These are phyloP conservation scores for Ceratobasidium sp. DNA, from an alignment of 1,284 basidiomycete genomes.

Conservation along the genomic window DNA sequence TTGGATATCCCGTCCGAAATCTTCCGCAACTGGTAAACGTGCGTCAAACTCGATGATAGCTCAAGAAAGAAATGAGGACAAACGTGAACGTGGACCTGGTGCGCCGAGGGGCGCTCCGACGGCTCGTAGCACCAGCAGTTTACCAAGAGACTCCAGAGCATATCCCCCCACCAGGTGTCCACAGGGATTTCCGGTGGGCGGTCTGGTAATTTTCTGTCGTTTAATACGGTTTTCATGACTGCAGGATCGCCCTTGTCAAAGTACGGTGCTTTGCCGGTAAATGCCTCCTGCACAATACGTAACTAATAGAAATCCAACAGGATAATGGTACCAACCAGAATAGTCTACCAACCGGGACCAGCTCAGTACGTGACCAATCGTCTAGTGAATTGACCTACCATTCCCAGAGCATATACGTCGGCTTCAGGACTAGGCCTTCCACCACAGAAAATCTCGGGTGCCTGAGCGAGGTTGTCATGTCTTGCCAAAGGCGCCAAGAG, in stretches of 20 bases:
- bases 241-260: neutral
- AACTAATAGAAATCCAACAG: too few relatives aligned
- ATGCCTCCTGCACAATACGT: neutral
- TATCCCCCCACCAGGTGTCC: neutral
- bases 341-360: neutral
- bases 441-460: neutral
- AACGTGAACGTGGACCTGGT: too few relatives aligned
- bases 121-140: constrained; percentile 1
- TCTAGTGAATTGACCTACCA: neutral
- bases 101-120: neutral
- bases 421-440: neutral
- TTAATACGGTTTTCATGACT: neutral
- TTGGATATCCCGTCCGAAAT: too few relatives aligned
- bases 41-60: too few relatives aligned
- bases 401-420: constrained; percentile 17
- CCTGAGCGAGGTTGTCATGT: neutral
- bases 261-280: too few relatives aligned
- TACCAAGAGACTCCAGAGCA: neutral
- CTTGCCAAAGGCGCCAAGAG: neutral
- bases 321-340: neutral
- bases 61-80: too few relatives aligned
- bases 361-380: neutral
- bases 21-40: too few relatives aligned
- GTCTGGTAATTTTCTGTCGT: neutral
- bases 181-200: constrained; percentile 1